Conservation (phyloP, 2,329 filamentous ascomycete genomes). For the Beauveria sp. region DNA sequence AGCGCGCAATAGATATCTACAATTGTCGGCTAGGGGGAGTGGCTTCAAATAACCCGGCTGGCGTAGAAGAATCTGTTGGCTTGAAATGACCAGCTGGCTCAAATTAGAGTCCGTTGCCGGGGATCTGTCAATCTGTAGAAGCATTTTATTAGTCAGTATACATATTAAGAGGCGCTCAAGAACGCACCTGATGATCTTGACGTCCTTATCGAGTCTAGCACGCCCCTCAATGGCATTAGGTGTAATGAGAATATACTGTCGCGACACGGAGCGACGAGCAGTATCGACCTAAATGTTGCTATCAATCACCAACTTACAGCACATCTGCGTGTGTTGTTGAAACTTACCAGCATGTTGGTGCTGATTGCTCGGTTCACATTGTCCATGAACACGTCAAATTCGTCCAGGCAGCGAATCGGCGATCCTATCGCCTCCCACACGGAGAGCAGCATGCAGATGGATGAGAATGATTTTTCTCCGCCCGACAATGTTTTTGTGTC, state of each 20-base stretch:
- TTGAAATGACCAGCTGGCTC: not conserved
- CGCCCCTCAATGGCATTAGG: constrained; percentile 71
- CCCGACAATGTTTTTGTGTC: constrained; percentile 90
- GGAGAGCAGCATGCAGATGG: constrained; percentile 83
- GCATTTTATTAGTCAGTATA: constrained; percentile 17
- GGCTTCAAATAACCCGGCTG: too few species aligned
- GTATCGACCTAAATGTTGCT: constrained; percentile 60
- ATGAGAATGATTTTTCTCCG: constrained; percentile 96
- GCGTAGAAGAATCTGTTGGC: too few species aligned
- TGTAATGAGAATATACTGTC: constrained; percentile 94
- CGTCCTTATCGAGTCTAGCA: constrained; percentile 55
- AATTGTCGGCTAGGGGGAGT: not conserved
- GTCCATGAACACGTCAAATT: constrained; percentile 99
- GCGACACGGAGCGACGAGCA: constrained; percentile 76
- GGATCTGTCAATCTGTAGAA: constrained; percentile 48
- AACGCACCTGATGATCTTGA: constrained; percentile 66
- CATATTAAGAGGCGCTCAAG: not conserved
- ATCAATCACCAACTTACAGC: not conserved
- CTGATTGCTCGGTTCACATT: constrained; percentile 89
- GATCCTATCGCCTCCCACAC: constrained; percentile 99
- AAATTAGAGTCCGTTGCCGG: constrained; percentile 42
- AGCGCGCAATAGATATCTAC: not conserved
- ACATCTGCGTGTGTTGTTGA: not conserved
- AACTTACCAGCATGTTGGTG: constrained; percentile 81
- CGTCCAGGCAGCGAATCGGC: constrained; percentile 87